Base-by-base conservation (phyloP, 768 basidiomycete genomes). In the Phanerochaete carnosa region DNA sequence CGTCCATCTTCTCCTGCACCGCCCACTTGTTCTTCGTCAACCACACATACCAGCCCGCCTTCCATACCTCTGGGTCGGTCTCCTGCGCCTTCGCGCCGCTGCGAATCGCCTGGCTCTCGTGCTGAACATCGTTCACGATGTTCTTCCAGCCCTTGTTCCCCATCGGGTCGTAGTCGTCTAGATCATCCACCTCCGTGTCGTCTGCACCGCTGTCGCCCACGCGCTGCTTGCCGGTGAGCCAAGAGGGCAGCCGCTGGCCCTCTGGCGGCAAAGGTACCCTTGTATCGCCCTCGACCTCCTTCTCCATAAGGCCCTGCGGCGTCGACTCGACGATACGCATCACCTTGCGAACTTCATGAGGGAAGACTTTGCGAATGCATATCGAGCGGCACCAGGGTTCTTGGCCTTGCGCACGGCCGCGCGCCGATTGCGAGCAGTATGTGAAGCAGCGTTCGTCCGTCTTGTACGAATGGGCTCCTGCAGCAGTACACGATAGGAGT, bases 21-120 rank as follows among this genome's bases (percentile, higher is more conserved):
- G 80, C 83, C 69, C 76, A 77, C 51, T 79, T 76, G 52, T 78
- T 84, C 57, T 76, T 77, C 16, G 82, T 81, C 54, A 83, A 80
- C 88, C 89, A 91, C 45, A 92, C 66, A 67, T 92, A 92, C 80
- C 82, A 88, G 4, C 90, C 89, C 66, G 86, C 83, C 58, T 89
- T 79, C 90, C 90, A 92, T 63, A 81, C 84, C 45, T 75, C 54
- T 2, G 33, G 29, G 26, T 60, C 45, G 13, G 22, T 28, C 26
- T 35, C 37, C 12, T 58, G 50, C 22, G 46, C 45, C 22, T 35
- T 22, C 23, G 71, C 37, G 35, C 15, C 55, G 15, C 23, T 37
- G 35, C 23, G 32, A 26, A 26, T 25, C 35, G 28, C 29, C 30
- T 61, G 45, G 30, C 25, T 13, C 62, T 50, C 51, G 29, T 32